Percentiles rank a stretch among this genome's conserved stretches.
These are phyloP conservation scores for Barnettozyma sucrosica DNA, from an alignment of 805 yeast species.

Conservation along the genomic window DNA sequence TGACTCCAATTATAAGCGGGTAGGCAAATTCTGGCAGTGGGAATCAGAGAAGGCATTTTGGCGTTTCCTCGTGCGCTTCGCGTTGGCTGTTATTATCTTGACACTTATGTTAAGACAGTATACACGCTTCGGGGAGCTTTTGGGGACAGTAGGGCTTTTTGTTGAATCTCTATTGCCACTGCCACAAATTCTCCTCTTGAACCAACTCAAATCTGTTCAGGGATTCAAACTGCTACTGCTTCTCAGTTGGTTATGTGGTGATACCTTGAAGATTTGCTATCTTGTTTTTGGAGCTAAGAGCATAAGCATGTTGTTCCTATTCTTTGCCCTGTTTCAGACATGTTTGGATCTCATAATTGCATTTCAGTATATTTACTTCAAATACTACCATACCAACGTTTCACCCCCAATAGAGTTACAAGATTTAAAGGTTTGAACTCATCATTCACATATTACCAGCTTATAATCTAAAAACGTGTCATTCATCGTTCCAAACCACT, in stretches of 20 bases:
- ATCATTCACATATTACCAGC: background rate
- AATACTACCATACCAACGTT: conserved; percentile 27
- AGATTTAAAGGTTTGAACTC: conserved; percentile 7
- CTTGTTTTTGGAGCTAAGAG: conserved; percentile 70
- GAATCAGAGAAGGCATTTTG: conserved; percentile 50
- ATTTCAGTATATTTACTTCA: conserved; percentile 64
- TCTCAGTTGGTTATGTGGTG: conserved; percentile 87
- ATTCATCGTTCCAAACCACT: conserved; percentile 23
- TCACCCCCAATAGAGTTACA: conserved; percentile 9
- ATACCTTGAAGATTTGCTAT: conserved; percentile 68
- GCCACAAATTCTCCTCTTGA: conserved; percentile 69
- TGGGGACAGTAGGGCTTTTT: conserved; percentile 62
- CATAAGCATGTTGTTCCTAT: conserved; percentile 56
- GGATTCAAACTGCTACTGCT: conserved; percentile 74
- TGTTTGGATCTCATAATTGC: conserved; percentile 66
- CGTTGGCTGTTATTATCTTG: conserved; percentile 16
- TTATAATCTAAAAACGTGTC: background rate
- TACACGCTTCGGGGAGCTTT: conserved; percentile 38
- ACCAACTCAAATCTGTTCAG: conserved; percentile 60
- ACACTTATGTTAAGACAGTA: conserved; percentile 36
- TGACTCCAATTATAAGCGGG: conserved; percentile 64
- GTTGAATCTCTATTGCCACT: conserved; percentile 70
- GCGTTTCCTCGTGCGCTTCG: conserved; percentile 46
- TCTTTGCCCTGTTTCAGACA: conserved; percentile 77
- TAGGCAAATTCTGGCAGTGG: conserved; percentile 86